Evolutionary conservation across 140 eudicot genomes (phyloP), one percentile per base, ranked within the genome.

Genomic region (Cichorium intybus): DNA sequence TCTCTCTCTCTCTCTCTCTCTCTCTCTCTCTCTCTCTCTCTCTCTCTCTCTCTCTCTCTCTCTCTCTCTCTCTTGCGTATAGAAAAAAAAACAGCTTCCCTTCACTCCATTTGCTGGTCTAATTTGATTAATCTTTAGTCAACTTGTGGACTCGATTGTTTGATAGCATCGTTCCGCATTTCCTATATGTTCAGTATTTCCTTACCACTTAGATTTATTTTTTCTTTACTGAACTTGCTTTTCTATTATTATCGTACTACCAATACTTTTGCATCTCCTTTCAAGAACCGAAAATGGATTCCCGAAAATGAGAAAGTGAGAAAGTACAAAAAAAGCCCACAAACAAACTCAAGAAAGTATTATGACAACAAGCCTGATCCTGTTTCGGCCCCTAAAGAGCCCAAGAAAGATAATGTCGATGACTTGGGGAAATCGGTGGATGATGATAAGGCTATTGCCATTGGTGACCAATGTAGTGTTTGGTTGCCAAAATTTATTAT

Each of bases 231-330:
- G 37, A 43, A 15, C 31, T 60, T 26, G 6, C 16, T 39, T 39
- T 61, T 18, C 5, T 37, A 57, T 7, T 20, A 43, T 18, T 18
- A 43, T 43, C 49, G 8, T 43, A 15, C 7, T 57, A 46, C 18
- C 20, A 24, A 34, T 27, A n/a, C 69, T 18, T 43, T 43, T 43
- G 49, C 49, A 43, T 15, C 7, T 17, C n/a, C n/a, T n/a, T n/a
- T n/a, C n/a, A n/a, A n/a, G n/a, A n/a, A 15, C 27, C 50, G 50
- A 64, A 23, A 14, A 87, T 87, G 96, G 93, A 87, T 74, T 87
- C 70, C 74, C 83, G 62, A 83, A 78, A 62, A 46, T 78, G 72
- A 84, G 70, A 54, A 87, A 75, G 80, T 84, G n/a, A n/a, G n/a
- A n/a, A n/a, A n/a, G n/a, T n/a, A n/a, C 84, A 15, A 74, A 85